phyloP scores from a whole-genome alignment of 163 green algal genomes.

The Coccomyxa subellipsoidea region DNA sequence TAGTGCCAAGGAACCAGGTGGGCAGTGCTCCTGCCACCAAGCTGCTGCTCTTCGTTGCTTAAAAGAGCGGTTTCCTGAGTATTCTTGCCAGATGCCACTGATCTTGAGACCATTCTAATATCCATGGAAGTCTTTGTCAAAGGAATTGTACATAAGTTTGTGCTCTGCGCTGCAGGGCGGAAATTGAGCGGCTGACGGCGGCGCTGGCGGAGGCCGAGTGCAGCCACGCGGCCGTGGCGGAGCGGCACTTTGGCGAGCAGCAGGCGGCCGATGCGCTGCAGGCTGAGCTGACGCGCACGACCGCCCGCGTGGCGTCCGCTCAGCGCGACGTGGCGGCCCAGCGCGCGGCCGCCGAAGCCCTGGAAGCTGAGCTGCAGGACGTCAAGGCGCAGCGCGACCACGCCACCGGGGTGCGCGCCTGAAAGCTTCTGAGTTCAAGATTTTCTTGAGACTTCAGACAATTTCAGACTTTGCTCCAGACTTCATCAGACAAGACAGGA shows the following conservation, averaged over 20 bases:
- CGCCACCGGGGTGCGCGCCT: not conserved
- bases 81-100: too few species aligned
- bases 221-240: not conserved
- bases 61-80: too few species aligned
- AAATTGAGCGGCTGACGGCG: not conserved
- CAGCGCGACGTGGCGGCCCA: not conserved
- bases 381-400: not conserved
- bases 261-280: not conserved
- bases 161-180: not conserved
- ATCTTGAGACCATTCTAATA: too few species aligned
- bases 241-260: not conserved
- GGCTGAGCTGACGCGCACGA: not conserved
- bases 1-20: too few species aligned
- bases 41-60: too few species aligned
- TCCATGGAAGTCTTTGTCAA: too few species aligned
- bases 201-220: not conserved
- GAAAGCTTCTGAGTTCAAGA: too few species aligned
- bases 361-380: not conserved
- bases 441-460: too few species aligned
- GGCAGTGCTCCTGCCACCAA: too few species aligned
- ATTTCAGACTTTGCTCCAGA: too few species aligned
- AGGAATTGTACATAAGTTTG: too few species aligned
- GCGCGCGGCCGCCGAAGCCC: not conserved
- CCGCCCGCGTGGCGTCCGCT: not conserved
- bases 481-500: too few species aligned